Evolutionary conservation across 441 rosid genomes (phyloP), one percentile per base, ranked within the genome.

Genomic region (Iberis amara): DNA sequence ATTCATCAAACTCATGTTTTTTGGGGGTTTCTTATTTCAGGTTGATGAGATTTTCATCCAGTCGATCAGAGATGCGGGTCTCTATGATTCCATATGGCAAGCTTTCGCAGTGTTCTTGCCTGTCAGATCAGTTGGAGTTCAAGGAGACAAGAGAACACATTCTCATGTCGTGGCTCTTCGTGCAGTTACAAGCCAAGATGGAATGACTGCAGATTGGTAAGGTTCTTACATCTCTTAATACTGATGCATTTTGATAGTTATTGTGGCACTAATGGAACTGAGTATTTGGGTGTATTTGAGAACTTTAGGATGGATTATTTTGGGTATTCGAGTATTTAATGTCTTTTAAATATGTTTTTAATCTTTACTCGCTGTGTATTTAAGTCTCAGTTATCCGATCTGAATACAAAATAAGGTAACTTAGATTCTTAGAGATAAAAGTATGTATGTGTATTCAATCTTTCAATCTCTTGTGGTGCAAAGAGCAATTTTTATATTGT

Each of bases 21-120:
- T 3, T 39, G 7, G 13, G 7, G 13, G 11, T 39, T 7, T 8
- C 3, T 2, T 12, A 11, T 38, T 24, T 36, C 56, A 85, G 98
- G 98, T 85, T 61, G 98, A 88, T 75, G 98, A 91, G 68, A 85
- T 91, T 23, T 91, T 88, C 64, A 85, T 91, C 61, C 96, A 91
- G 57, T 80, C 96, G 27, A 88, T 92, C 62, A 89, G 82, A 74
- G 92, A 92, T 48, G 99, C 90, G 1, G 94, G 96, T 56, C 85
- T 91, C 6, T 91, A 86, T 41, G 95, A 89, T 74, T 60, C 59
- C 14, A 89, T 92, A 52, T 88, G 97, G 97, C 97, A 89, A 82
- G 97, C 98, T 65, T 92, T 89, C 53, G 97, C 89, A n/a, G 96
- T 89, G 52, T 89, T 84, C 77, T 73, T 89, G 68, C 97, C 97